These are phyloP conservation scores for Metarhizium humberi DNA, from an alignment of 2,329 filamentous ascomycete species.

Conservation along the genomic window DNA sequence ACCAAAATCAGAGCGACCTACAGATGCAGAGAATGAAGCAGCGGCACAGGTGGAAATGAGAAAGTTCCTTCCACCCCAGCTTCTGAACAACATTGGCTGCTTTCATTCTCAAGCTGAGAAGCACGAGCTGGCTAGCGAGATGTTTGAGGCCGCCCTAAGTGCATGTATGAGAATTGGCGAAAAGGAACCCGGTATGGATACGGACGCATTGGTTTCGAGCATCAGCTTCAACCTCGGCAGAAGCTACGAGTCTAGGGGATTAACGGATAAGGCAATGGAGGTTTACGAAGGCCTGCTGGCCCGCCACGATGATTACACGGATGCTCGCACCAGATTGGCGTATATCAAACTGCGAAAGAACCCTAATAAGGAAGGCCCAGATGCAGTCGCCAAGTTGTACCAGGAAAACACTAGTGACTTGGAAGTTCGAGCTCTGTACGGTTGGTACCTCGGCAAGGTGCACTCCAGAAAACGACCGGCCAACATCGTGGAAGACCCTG, in stretches of 20 bases:
- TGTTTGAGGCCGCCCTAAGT: conserved; percentile 86
- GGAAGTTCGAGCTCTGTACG: conserved; percentile 86
- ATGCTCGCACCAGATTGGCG: conserved; percentile 78
- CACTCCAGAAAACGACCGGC: conserved; percentile 69
- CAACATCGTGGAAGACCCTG: conserved; percentile 80
- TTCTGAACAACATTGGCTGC: conserved; percentile 95
- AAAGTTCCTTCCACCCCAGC: conserved; percentile 74
- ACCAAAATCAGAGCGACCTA: conserved; percentile 56
- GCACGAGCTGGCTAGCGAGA: conserved; percentile 66
- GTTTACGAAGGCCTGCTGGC: conserved; percentile 81
- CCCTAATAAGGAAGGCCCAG: conserved; percentile 77
- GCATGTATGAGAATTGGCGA: conserved; percentile 77
- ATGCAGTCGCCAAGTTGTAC: conserved; percentile 77
- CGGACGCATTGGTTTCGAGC: conserved; percentile 84
- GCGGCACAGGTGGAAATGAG: conserved; percentile 54
- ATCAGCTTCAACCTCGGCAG: conserved; percentile 95
- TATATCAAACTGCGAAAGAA: conserved; percentile 80
- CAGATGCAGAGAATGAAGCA: conserved; percentile 45
- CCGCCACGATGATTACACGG: conserved; percentile 84
- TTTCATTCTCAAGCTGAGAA: conserved; percentile 88
- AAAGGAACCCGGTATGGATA: conserved; percentile 67
- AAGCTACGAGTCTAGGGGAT: conserved; percentile 79
- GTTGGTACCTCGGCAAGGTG: conserved; percentile 84
- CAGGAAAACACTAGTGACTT: conserved; percentile 76
- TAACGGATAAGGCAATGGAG: conserved; percentile 73